These are phyloP conservation scores for Lomentospora prolificans DNA, from an alignment of 2,329 filamentous ascomycete genomes.

Conservation along the genomic window DNA sequence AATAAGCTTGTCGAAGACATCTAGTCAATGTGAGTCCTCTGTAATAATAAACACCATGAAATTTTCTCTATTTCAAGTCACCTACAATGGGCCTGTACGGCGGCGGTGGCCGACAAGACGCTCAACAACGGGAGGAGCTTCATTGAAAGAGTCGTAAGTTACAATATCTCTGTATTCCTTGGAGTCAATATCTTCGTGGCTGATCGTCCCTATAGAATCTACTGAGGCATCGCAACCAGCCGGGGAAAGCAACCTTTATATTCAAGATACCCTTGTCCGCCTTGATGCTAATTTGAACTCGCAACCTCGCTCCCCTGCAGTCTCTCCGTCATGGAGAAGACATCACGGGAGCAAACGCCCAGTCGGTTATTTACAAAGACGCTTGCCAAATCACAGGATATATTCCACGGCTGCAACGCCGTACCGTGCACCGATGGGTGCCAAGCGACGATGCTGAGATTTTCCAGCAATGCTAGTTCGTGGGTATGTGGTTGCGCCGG, in stretches of 20 bases:
- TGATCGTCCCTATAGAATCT: no score
- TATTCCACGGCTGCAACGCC: neutral
- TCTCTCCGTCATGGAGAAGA: no score
- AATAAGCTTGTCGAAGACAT: slow-evolving; percentile 28
- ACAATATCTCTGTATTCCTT: neutral
- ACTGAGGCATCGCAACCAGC: no score
- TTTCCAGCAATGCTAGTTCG: neutral
- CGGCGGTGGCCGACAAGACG: neutral
- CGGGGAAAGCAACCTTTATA: neutral
- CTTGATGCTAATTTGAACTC: neutral
- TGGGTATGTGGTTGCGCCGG: neutral
- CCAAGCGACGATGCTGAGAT: neutral
- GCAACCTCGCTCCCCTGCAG: neutral
- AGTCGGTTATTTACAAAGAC: neutral
- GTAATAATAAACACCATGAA: neutral
- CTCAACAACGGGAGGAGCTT: neutral
- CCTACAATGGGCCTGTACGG: neutral
- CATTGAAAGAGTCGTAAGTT: neutral
- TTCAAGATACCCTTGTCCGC: neutral
- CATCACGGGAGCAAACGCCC: neutral
- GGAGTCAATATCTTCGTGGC: no score
- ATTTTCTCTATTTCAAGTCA: neutral
- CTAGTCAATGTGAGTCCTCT: neutral
- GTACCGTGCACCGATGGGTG: neutral
- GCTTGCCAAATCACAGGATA: neutral